A percentile compares a stretch with the other conserved stretches of the same genome.
These are phyloP conservation scores for Graphilbum fragrans DNA, from an alignment of 2,329 filamentous ascomycete genomes.

Conservation along the genomic window DNA sequence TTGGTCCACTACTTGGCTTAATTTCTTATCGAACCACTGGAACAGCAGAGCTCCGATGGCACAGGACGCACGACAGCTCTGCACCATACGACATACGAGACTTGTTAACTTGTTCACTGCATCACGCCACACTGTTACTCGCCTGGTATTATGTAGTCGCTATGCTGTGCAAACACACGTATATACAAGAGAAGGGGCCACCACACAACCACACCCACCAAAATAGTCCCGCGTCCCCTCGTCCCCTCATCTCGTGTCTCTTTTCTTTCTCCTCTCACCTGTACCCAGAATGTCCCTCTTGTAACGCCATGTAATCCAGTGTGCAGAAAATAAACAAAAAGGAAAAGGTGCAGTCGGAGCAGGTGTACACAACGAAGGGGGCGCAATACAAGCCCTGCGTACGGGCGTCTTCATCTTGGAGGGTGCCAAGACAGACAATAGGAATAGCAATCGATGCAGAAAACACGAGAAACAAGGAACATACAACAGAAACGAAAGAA, in stretches of 20 bases:
- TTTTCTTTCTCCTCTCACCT: not conserved
- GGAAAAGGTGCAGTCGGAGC: too few relatives aligned
- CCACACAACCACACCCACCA: not conserved
- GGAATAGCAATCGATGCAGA: not conserved
- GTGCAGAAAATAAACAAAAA: not conserved
- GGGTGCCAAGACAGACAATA: too few relatives aligned
- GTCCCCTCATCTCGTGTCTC: not conserved
- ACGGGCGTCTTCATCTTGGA: too few relatives aligned
- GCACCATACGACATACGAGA: not conserved
- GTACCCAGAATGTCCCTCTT: not conserved
- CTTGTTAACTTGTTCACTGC: not conserved
- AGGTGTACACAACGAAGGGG: too few relatives aligned
- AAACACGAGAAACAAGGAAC: not conserved
- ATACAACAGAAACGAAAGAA: slow-evolving; percentile 16
- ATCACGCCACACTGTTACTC: not conserved
- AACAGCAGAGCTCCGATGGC: too few relatives aligned
- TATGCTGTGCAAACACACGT: not conserved
- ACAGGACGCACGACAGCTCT: too few relatives aligned
- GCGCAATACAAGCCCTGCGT: too few relatives aligned
- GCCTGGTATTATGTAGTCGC: not conserved
- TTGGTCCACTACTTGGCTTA: not conserved
- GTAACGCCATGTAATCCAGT: not conserved
- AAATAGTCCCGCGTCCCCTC: not conserved
- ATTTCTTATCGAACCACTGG: not conserved
- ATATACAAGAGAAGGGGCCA: not conserved